A percentile compares a stretch with the other conserved stretches of the same genome.
phyloP scores from a whole-genome alignment of 176 grass and related monocot species.

The Oryza meyeriana region DNA sequence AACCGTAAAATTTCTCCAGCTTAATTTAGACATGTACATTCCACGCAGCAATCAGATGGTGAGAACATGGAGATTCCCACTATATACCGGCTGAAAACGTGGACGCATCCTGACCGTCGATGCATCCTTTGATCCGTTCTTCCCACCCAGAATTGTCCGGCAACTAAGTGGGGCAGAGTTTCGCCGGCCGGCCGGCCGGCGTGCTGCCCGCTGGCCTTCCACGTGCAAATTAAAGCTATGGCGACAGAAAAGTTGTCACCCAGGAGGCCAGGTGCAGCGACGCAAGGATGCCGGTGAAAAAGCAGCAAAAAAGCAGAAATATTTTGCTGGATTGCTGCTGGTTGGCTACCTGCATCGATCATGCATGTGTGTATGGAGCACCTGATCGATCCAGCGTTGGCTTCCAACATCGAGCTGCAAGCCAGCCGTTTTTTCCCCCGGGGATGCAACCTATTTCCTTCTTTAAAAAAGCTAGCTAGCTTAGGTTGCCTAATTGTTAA shows the following conservation, averaged over 20 bases:
- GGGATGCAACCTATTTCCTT: neutral
- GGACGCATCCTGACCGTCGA: neutral
- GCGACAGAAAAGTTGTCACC: neutral
- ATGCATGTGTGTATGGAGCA: neutral
- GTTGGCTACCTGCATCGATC: neutral
- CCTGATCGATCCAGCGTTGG: neutral
- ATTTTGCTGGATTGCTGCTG: neutral
- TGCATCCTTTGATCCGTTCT: neutral
- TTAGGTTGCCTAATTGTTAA: neutral
- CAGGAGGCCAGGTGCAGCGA: neutral
- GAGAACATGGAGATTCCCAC: neutral
- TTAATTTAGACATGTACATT: neutral
- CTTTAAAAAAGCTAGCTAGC: neutral
- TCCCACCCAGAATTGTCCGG: neutral
- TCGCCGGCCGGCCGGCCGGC: neutral
- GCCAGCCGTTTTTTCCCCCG: too few species aligned
- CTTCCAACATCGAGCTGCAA: neutral
- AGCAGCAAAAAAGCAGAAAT: neutral
- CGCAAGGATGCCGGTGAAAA: neutral
- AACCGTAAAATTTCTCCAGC: too few species aligned
- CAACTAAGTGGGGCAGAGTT: neutral
- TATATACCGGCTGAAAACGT: neutral
- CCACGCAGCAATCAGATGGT: neutral
- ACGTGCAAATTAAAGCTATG: neutral
- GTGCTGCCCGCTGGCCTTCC: neutral